phyloP scores from a whole-genome alignment of 2,329 filamentous ascomycete genomes.

The Fusarium metavorans region DNA sequence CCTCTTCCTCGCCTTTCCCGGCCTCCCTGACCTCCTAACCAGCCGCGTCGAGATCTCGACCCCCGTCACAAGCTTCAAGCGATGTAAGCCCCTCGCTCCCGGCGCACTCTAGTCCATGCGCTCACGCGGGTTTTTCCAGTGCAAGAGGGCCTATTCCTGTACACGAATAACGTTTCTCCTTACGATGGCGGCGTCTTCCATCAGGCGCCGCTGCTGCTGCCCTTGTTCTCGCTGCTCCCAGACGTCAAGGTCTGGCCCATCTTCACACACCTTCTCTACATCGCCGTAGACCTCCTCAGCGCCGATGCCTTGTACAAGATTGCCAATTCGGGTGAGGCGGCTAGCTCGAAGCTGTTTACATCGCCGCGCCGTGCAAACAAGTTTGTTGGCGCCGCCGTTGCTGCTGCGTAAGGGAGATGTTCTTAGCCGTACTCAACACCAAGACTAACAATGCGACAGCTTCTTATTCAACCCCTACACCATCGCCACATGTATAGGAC shows the following conservation, averaged over 20 bases:
- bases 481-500: constrained; percentile 88
- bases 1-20: constrained; percentile 84
- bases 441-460: constrained; percentile 57
- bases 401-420: constrained; percentile 73
- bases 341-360: constrained; percentile 79
- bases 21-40: constrained; percentile 85
- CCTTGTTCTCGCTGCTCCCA: constrained; percentile 90
- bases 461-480: constrained; percentile 97
- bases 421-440: not conserved
- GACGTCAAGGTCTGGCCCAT: constrained; percentile 74
- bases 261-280: constrained; percentile 84
- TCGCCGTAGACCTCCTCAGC: constrained; percentile 82
- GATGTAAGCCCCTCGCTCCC: constrained; percentile 70
- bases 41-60: constrained; percentile 97
- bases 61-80: constrained; percentile 97
- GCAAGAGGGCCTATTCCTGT: constrained; percentile 96
- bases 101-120: not conserved
- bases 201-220: constrained; percentile 89
- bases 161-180: constrained; percentile 94
- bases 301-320: constrained; percentile 84
- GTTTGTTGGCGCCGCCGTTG: constrained; percentile 81
- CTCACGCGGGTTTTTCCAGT: constrained; percentile 29
- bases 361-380: constrained; percentile 80
- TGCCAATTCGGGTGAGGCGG: constrained; percentile 83
- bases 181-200: constrained; percentile 92